These are phyloP conservation scores for Paracoccidioides lutzii DNA, from an alignment of 2,329 filamentous ascomycete species.

Conservation along the genomic window DNA sequence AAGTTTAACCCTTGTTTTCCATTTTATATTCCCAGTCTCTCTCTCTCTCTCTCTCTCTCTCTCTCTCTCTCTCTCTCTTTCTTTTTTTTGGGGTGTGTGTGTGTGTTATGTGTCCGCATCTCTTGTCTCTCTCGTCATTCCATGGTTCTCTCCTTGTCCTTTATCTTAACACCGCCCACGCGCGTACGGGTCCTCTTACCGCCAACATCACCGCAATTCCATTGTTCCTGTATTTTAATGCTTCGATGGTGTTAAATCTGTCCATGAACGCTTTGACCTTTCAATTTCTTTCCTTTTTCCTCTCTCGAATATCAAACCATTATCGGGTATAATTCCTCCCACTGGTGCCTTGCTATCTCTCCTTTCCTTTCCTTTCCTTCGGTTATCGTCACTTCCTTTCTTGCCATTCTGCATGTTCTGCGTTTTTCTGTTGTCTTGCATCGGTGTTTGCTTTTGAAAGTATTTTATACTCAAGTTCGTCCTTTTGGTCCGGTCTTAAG, in stretches of 20 bases:
- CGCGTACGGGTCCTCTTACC: not conserved
- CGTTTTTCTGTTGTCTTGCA: too few species aligned
- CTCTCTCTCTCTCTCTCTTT: not conserved
- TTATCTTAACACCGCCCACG: not conserved
- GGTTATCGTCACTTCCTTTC: too few species aligned
- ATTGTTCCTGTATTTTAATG: not conserved
- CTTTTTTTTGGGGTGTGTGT: too few species aligned
- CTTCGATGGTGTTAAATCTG: not conserved
- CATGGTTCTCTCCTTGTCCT: too few species aligned
- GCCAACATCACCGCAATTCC: not conserved
- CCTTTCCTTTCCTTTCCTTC: too few species aligned
- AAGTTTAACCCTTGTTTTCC: not conserved
- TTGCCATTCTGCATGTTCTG: too few species aligned
- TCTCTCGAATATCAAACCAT: too few species aligned
- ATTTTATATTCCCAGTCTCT: not conserved
- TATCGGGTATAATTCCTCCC: not conserved
- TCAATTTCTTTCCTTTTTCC: not conserved
- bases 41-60: not conserved
- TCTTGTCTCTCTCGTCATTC: too few species aligned
- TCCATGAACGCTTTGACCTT: not conserved
- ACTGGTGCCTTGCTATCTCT: not conserved
- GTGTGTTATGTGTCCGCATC: too few species aligned
- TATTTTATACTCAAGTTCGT: too few species aligned
- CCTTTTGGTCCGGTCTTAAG: too few species aligned
- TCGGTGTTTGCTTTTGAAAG: too few species aligned